Base-by-base conservation (phyloP, 2,329 filamentous ascomycete species). In the Trichoderma guizhouense region DNA sequence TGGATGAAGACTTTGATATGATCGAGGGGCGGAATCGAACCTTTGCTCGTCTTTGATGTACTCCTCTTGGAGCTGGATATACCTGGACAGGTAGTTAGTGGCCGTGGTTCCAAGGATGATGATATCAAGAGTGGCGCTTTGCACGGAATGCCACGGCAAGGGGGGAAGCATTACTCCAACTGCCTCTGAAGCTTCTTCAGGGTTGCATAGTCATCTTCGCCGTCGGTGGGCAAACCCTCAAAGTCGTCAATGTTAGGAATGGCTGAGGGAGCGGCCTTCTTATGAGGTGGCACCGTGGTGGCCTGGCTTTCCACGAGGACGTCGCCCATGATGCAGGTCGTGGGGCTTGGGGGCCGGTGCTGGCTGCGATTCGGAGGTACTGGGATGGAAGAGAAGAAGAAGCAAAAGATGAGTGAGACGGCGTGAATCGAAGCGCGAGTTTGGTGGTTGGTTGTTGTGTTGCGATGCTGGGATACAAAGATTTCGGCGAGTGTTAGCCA, bases 21-120 rank as follows among this genome's bases (percentile, higher is more conserved):
- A 11, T 21, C 12, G 4, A 24, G 7, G 9, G 43, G 6, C 12
- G 7, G 15, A 5, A 26, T 73, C 81, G 70, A 83, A 93, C 92
- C 93, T 91, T 86, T 99, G 96, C 87, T 99, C 96, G 90, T 99
- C 96, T 86, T 99, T 99, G 90, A 99, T 99, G 84, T 99, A 99
- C 82, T 99, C 96, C 84, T 99, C 96, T 85, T 99, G 96, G 78
- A 99, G 88, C 84, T 98, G 94, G 81, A 98, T 97, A 83, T 97
- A 93, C 82, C 92, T 94, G 15, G 18, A 32, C 4, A 32, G 77
- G 75, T 71, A 39, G 71, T 74, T 74, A 83, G 79, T 55, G 66
- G 71, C 73, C 75, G 57, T 76, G n/a, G 60, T 32, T 65, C 21
- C 30, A 65, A 51, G 9, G n/a, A 14, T 28, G 47, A 26, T 51